Base-by-base conservation (phyloP, 1,139 yeast genomes). In the Nakaseomyces nivariensis region DNA sequence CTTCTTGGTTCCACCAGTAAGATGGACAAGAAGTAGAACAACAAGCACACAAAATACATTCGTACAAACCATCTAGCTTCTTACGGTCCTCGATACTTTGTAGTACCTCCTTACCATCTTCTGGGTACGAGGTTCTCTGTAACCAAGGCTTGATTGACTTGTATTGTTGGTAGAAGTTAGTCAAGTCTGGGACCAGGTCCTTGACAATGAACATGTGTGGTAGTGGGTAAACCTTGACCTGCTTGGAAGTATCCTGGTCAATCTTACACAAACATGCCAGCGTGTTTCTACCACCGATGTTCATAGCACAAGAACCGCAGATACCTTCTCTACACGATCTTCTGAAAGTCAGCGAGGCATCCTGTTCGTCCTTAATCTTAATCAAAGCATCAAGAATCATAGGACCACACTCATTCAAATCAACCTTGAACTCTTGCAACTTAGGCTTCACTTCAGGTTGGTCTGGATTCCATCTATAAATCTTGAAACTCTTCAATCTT, bases 1-100 rank as follows among this genome's bases (percentile, higher is more conserved):
- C 95, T 72, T 90, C 96, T 74, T 89, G 96, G 75, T 92, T 92
- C 99, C 99, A 92, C 98, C 99, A 92, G 79, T 92, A 92, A 6
- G 97, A 89, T 50, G 99, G 98, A 76, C 99, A 92, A 36, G 97
- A 82, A 48, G 98, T 94, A 37, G 97, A 90, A 73, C 98, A 92
- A 75, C 98, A 92, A 31, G 97, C 98, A 76, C 98, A 92, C 67
- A 92, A 77, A 63, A 92, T 92, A 77, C 98, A 92, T 73, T 92
- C 97, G 73, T 92, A 92, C 62, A 92, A 75, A 52, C 97, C 97
- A 69, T 92, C 97, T 67, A 92, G 79, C 75, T 92, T 94, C 73
- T 86, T 89, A 73, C 99, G 84, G 74, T 92, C 98, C 58, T 78
- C 95, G 59, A 88, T 79, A 62, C 89, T 77, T 74, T 92, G 99